Evolutionary conservation across 2,329 filamentous ascomycete genomes (phyloP).

Genomic region (Colletotrichum sp.): DNA sequence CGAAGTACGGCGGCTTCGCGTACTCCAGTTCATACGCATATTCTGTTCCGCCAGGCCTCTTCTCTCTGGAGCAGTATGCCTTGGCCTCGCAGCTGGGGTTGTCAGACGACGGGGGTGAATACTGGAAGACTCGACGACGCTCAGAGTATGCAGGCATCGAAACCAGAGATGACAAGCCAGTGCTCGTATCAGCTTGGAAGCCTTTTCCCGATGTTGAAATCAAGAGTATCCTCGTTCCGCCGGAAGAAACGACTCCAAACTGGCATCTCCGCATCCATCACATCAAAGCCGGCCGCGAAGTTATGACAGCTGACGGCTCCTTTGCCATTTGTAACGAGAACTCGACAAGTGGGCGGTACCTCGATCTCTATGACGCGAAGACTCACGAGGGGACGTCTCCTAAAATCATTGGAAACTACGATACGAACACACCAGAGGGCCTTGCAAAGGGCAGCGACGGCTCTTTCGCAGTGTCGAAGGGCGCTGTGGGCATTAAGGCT

Average conservation of each 20-base stretch:
- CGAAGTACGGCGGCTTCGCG: constrained; percentile 81
- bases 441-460: constrained; percentile 55
- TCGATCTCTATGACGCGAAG: constrained; percentile 48
- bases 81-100: constrained; percentile 78
- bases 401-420: constrained; percentile 66
- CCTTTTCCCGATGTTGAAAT: constrained; percentile 74
- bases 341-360: constrained; percentile 50
- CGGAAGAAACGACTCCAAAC: constrained; percentile 60
- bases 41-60: constrained; percentile 76
- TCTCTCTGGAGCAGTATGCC: constrained; percentile 78
- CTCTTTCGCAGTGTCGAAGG: constrained; percentile 63
- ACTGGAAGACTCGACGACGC: constrained; percentile 77
- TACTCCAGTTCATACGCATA: constrained; percentile 80
- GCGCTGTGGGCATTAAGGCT: constrained; percentile 61
- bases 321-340: constrained; percentile 71
- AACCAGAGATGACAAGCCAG: constrained; percentile 55
- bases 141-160: constrained; percentile 70
- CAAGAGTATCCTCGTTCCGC: constrained; percentile 69
- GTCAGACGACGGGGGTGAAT: constrained; percentile 78
- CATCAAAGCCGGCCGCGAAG: constrained; percentile 62
- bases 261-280: constrained; percentile 74
- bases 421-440: constrained; percentile 57
- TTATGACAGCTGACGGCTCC: constrained; percentile 76
- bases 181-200: constrained; percentile 73
- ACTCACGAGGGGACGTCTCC: constrained; percentile 57